Evolutionary conservation across 2,329 filamentous ascomycete genomes (phyloP), one percentile per base, ranked within the genome.

Genomic region (Arthroderma uncinatum): DNA sequence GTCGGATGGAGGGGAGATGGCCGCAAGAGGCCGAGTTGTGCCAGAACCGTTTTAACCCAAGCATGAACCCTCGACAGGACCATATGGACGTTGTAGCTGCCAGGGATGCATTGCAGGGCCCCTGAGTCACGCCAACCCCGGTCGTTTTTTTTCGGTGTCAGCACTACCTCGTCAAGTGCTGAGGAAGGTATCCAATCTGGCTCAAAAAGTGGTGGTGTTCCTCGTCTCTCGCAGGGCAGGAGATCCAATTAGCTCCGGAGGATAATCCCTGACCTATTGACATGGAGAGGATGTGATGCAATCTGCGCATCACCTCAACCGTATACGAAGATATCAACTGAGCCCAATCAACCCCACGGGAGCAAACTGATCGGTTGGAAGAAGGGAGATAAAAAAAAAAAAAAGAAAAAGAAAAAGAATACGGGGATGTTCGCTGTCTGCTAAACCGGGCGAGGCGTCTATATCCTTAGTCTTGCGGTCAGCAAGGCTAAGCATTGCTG

Each of bases 1-100:
- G 25, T 48, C 44, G 44, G 44, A 48, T 30, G 44, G 23, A 48
- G 25, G 44, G 44, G 12, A 12, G 23, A 48, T 48, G 44, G 44
- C 44, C 44, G 44, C 44, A 48, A 48, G 44, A 48, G 44, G 44
- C 44, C 44, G 44, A 16, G 44, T 48, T 48, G 44, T 9, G 12
- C 28, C 44, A 48, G 44, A 16, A 30, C 25, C 44, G 44, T 48
- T 48, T 48, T 30, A 48, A 30, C 21, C 44, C 44, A 48, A 30
- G 44, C 2, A 30, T 14, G 33, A 12, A n/a, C 33, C 33, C 33
- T 5, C 33, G 33, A 39, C 9, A 48, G 44, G 21, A 16, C 44
- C 44, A 30, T 48, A 48, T 28, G 7, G 44, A 25, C n/a, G 44
- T 48, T 48, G 44, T 48, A 30, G 44, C 44, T 25, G 44, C 21